A percentile compares a stretch with the other conserved stretches of the same genome.
Evolutionary conservation across 768 basidiomycete species (phyloP).

Genomic region (Pulveroboletus ravenelii): DNA sequence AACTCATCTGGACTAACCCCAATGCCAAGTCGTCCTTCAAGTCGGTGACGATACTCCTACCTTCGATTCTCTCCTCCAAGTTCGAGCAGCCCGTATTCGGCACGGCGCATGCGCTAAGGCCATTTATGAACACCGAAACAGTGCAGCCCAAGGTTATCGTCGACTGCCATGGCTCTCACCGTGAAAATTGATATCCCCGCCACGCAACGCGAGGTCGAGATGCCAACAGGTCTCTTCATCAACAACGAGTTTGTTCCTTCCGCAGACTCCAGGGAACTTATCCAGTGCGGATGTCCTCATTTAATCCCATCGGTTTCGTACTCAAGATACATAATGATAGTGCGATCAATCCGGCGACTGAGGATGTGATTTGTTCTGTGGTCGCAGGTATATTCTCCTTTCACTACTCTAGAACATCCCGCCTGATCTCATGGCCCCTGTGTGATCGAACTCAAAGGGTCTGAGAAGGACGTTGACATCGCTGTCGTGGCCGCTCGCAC

Average conservation of each 20-base stretch:
- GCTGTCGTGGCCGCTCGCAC: constrained; percentile 80
- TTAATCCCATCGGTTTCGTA: constrained; percentile 4
- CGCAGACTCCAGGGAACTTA: constrained; percentile 57
- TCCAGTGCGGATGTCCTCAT: constrained; percentile 45
- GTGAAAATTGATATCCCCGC: constrained; percentile 39
- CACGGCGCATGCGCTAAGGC: too few species aligned
- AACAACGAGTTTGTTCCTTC: constrained; percentile 86
- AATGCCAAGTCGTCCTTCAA: constrained; percentile 33
- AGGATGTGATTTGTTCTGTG: constrained; percentile 65
- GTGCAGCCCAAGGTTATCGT: too few species aligned
- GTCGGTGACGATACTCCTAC: constrained; percentile 53
- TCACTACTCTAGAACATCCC: neutral
- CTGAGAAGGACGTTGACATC: constrained; percentile 71
- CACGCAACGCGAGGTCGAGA: constrained; percentile 46
- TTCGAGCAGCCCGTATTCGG: constrained; percentile 76
- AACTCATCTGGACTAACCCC: constrained; percentile 62
- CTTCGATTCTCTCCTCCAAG: constrained; percentile 58
- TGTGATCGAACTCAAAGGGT: constrained; percentile 37
- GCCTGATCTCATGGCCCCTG: neutral
- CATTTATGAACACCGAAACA: too few species aligned
- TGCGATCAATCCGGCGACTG: constrained; percentile 78
- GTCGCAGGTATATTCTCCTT: constrained; percentile 44
- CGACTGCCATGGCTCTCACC: constrained; percentile 40
- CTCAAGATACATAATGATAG: constrained; percentile 34
- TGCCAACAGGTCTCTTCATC: constrained; percentile 87